phyloP scores from a whole-genome alignment of 2,329 filamentous ascomycete genomes.

The Trichoderma atroviride region DNA sequence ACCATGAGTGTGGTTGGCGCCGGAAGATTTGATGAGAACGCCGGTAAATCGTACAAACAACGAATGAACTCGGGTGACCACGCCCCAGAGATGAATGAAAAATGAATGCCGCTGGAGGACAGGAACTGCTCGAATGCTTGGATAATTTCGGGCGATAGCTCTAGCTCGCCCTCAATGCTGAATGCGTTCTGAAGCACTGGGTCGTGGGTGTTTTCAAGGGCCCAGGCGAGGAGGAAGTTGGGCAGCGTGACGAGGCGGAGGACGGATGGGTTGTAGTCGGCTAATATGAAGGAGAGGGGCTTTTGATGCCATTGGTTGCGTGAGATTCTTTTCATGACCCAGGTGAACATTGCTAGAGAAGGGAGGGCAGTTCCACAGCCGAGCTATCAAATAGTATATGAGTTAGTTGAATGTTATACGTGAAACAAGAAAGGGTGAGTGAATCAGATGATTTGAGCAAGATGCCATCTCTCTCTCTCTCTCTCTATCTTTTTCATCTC shows the following conservation, averaged over 20 bases:
- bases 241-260: slow-evolving; percentile 77
- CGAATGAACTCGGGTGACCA: slow-evolving; percentile 69
- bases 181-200: slow-evolving; percentile 50
- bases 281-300: slow-evolving; percentile 64
- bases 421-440: not conserved
- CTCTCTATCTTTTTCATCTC: not conserved
- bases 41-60: slow-evolving; percentile 51
- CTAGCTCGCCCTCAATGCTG: slow-evolving; percentile 61
- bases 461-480: slow-evolving; percentile 36
- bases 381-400: slow-evolving; percentile 51
- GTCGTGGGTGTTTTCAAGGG: slow-evolving; percentile 47
- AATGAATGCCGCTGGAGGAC: slow-evolving; percentile 49
- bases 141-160: slow-evolving; percentile 62
- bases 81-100: slow-evolving; percentile 73
- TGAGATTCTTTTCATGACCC: slow-evolving; percentile 45
- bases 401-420: not conserved
- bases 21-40: slow-evolving; percentile 16
- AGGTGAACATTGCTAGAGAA: slow-evolving; percentile 70
- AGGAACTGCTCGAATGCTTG: slow-evolving; percentile 61
- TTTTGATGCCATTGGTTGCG: slow-evolving; percentile 19
- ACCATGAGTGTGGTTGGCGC: slow-evolving; percentile 56
- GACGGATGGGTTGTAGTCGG: slow-evolving; percentile 80
- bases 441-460: not conserved
- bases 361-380: slow-evolving; percentile 80
- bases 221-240: slow-evolving; percentile 74